Conservation (phyloP, 83 land plant genomes). For the Larix sibirica region DNA sequence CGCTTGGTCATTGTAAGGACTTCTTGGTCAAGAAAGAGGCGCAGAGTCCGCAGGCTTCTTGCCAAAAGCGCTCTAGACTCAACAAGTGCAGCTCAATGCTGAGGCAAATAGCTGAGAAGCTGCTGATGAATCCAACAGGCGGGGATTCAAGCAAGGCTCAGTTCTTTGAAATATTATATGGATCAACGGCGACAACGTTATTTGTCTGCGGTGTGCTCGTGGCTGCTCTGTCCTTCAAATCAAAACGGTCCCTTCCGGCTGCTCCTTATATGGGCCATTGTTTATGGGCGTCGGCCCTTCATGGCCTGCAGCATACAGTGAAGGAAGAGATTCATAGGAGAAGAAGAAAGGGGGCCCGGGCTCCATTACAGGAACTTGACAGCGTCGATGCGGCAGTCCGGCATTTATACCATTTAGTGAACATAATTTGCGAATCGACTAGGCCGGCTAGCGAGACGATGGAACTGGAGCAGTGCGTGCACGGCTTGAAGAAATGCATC, state of each 20-base stretch:
- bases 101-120: constrained; percentile 18
- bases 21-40: too few species aligned
- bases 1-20: too few species aligned
- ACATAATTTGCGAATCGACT: background rate
- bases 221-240: constrained; percentile 3
- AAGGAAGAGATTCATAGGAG: constrained; percentile 21
- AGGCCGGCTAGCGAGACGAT: background rate
- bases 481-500: background rate
- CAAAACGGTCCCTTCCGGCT: background rate
- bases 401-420: constrained; percentile 1
- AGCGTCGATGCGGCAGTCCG: background rate
- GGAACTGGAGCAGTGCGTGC: background rate
- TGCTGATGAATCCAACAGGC: background rate
- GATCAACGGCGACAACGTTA: background rate
- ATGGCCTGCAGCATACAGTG: constrained; percentile 7
- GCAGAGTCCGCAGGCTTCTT: too few species aligned
- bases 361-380: background rate
- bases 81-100: constrained; percentile 22
- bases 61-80: background rate
- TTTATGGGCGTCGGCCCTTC: background rate
- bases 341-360: background rate
- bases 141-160: background rate
- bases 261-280: too few species aligned
- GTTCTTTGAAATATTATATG: constrained; percentile 17
- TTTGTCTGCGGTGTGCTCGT: constrained; percentile 16